Base-by-base conservation (phyloP, 805 yeast genomes). In the Candida xiaguanensis region DNA sequence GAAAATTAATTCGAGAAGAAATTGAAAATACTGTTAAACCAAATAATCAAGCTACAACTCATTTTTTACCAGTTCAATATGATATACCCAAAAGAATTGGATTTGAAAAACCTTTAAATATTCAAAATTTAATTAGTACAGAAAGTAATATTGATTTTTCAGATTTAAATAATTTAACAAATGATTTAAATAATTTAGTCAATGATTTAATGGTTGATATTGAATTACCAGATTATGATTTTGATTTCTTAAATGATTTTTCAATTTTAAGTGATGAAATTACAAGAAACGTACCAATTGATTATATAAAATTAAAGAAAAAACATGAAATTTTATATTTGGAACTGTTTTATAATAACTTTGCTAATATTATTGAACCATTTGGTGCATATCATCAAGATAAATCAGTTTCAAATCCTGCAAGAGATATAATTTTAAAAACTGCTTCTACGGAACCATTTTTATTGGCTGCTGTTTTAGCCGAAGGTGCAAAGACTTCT, bases 401-500 rank as follows among this genome's bases (percentile, higher is more conserved):
- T 3, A 50, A 55, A 18, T 25, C 51, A 1, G 54, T 59, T 34
- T 55, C 52, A 46, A 64, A 67, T 40, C 87, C 90, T 0, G 71
- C 79, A 1, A 58, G 87, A 40, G 88, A 82, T 48, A 73, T 82
- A 5, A 54, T 82, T 6, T 53, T 83, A 17, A 67, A 73, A 20
- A 75, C 77, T 54, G 85, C 87, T 0, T 64, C 71, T 26, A 68
- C 70, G 12, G 83, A 79, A 48, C 67, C 82, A 1, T 81, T 79
- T 50, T 54, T 83, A 13, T 59, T 82, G 36, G 81, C 85, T 11
- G 85, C 87, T 0, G 72, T 82, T 3, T 54, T 83, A 30, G 84
- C 89, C 0, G 81, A 80, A 41, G 90, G 90, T 13, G 88, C 90
- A 0, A 65, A 78, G 29, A 67, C 75, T 3, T 59, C 73, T 1